A percentile compares a stretch with the other conserved stretches of the same genome.
Conservation (phyloP, 2,329 filamentous ascomycete species). For the Fusarium papillatum region DNA sequence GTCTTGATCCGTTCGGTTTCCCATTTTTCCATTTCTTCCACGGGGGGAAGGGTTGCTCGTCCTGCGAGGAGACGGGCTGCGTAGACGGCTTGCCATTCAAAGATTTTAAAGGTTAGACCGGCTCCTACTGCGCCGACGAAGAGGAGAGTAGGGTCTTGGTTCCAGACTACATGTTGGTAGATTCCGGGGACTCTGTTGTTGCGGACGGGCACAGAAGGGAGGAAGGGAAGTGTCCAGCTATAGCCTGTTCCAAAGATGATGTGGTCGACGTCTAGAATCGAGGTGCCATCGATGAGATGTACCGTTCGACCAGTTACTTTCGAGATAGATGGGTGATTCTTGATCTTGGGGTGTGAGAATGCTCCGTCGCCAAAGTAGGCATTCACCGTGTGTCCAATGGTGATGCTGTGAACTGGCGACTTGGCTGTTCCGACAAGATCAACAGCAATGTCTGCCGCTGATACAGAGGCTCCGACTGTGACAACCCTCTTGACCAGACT, state of each 20-base stretch:
- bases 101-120: conserved; percentile 76
- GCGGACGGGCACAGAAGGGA: conserved; percentile 63
- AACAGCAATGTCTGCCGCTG: conserved; percentile 72
- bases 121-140: conserved; percentile 71
- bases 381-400: conserved; percentile 61
- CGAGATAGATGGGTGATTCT: conserved; percentile 61
- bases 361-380: conserved; percentile 71
- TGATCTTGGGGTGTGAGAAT: conserved; percentile 70
- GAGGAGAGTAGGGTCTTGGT: conserved; percentile 65
- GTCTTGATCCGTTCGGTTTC: conserved; percentile 66
- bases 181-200: conserved; percentile 69
- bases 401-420: conserved; percentile 65
- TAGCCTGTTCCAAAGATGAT: conserved; percentile 79
- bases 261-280: conserved; percentile 67
- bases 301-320: conserved; percentile 62
- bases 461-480: conserved; percentile 75
- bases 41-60: conserved; percentile 62
- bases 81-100: conserved; percentile 77
- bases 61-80: conserved; percentile 71
- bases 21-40: conserved; percentile 66
- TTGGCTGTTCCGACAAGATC: conserved; percentile 62
- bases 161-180: conserved; percentile 71
- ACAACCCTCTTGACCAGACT: conserved; percentile 62
- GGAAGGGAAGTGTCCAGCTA: conserved; percentile 73
- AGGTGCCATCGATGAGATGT: conserved; percentile 68